Conservation (phyloP, 805 yeast genomes). For the Lipomyces starkeyi region DNA sequence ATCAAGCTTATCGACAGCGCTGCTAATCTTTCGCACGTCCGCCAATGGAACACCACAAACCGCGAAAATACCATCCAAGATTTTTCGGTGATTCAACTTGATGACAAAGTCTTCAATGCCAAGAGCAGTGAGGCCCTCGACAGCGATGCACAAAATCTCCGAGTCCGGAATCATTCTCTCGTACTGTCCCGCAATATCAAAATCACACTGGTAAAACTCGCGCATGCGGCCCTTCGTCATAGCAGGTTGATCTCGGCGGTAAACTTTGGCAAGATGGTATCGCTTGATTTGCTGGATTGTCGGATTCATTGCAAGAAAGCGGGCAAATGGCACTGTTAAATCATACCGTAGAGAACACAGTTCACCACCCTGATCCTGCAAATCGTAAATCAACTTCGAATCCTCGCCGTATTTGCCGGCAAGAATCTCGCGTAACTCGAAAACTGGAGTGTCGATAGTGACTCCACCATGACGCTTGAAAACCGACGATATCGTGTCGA, state of each 20-base stretch:
- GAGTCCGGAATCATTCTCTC: slow-evolving; percentile 97
- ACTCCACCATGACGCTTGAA: slow-evolving; percentile 98
- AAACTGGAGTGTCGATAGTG: slow-evolving; percentile 97
- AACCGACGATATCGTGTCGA: slow-evolving; percentile 68
- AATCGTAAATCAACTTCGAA: slow-evolving; percentile 91
- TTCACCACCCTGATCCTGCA: slow-evolving; percentile 99
- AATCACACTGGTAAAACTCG: slow-evolving; percentile 98
- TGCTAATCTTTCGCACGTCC: slow-evolving; percentile 89
- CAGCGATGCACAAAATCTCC: slow-evolving; percentile 78
- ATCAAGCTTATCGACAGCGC: slow-evolving; percentile 96
- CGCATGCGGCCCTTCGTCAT: slow-evolving; percentile 99
- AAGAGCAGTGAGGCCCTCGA: slow-evolving; percentile 81
- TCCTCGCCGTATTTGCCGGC: slow-evolving; percentile 99
- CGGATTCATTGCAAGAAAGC: slow-evolving; percentile 91
- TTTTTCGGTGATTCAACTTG: slow-evolving; percentile 93
- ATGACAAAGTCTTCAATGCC: slow-evolving; percentile 90
- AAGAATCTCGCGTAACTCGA: slow-evolving; percentile 91
- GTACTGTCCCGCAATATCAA: slow-evolving; percentile 92
- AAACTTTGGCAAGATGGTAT: slow-evolving; percentile 96
- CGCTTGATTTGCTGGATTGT: slow-evolving; percentile 88
- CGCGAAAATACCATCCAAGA: slow-evolving; percentile 92
- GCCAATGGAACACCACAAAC: slow-evolving; percentile 93
- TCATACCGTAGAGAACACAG: slow-evolving; percentile 93
- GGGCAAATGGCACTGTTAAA: slow-evolving; percentile 96
- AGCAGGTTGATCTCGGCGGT: slow-evolving; percentile 99